These are phyloP conservation scores for Paramecium octaurelia DNA, from an alignment of 73 alveolate genomes.

Conservation along the genomic window DNA sequence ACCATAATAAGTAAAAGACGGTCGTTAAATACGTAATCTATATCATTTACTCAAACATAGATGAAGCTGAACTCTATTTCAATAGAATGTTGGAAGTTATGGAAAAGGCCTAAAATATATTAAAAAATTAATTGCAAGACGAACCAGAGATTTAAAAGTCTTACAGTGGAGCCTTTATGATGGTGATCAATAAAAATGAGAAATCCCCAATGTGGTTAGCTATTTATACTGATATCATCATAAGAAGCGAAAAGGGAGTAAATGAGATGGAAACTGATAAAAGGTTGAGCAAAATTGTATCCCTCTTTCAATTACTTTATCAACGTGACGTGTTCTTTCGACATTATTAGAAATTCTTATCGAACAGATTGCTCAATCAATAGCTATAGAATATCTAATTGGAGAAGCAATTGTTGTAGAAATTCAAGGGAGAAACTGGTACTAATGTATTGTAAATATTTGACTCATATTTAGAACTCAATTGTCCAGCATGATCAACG, in stretches of 20 bases:
- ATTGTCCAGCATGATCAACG: conserved; percentile 1
- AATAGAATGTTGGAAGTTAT: background rate
- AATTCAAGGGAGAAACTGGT: conserved; percentile 34
- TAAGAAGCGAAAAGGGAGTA: background rate
- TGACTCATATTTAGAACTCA: background rate
- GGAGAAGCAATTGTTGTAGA: background rate
- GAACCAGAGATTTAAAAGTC: background rate
- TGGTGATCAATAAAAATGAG: background rate
- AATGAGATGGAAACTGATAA: background rate
- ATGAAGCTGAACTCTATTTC: conserved; percentile 10
- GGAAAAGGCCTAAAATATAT: background rate
- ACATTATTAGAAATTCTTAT: conserved; percentile 22
- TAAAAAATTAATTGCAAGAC: background rate
- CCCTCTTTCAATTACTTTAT: background rate
- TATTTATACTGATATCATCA: background rate
- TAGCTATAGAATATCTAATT: background rate
- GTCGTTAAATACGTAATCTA: background rate
- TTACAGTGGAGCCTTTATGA: background rate
- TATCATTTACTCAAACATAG: background rate
- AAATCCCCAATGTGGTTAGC: conserved; percentile 26
- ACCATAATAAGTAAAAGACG: background rate
- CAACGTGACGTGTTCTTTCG: background rate
- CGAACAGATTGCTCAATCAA: background rate
- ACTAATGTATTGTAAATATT: background rate
- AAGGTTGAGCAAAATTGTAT: background rate